phyloP scores from a whole-genome alignment of 768 basidiomycete species.

The Sarcodon aspratus region DNA sequence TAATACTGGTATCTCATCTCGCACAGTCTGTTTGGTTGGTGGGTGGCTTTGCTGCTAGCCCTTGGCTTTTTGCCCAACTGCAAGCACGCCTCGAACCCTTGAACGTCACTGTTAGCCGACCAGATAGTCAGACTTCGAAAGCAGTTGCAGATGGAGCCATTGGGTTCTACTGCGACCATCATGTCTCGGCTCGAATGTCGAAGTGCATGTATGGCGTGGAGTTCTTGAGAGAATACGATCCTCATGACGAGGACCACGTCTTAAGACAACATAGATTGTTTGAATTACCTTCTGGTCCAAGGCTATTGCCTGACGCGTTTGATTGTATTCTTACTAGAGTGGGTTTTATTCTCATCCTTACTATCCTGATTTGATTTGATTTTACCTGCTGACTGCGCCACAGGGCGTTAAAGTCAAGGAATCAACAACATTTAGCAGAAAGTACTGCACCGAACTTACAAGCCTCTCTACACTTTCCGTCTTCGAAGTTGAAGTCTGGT shows the following conservation, averaged over 20 bases:
- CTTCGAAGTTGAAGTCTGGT: slow-evolving; percentile 81
- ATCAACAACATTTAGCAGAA: slow-evolving; percentile 70
- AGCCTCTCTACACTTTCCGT: slow-evolving; percentile 65
- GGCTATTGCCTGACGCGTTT: slow-evolving; percentile 71
- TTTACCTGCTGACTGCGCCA: not conserved
- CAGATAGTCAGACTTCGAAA: slow-evolving; percentile 81
- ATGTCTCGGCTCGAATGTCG: slow-evolving; percentile 72
- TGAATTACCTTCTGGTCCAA: slow-evolving; percentile 69
- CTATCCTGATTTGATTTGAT: slow-evolving; percentile 4
- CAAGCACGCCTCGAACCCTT: slow-evolving; percentile 52
- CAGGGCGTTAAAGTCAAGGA: slow-evolving; percentile 71
- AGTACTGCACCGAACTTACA: slow-evolving; percentile 76
- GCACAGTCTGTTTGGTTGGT: slow-evolving; percentile 73
- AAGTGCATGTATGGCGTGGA: slow-evolving; percentile 78
- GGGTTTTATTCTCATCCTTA: slow-evolving; percentile 18
- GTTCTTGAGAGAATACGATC: slow-evolving; percentile 58
- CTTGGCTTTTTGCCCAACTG: slow-evolving; percentile 68
- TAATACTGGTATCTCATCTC: not conserved
- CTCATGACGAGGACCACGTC: slow-evolving; percentile 54
- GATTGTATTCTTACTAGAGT: slow-evolving; percentile 70
- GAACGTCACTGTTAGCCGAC: slow-evolving; percentile 55
- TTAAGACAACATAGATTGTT: slow-evolving; percentile 53
- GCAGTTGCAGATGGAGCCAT: slow-evolving; percentile 79
- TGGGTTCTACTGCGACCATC: slow-evolving; percentile 78
- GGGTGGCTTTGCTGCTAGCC: slow-evolving; percentile 75